Percentiles rank a stretch among this genome's conserved stretches.
phyloP scores from a whole-genome alignment of 192 early-diverging fungal genomes.

The Coemansia sp. region DNA sequence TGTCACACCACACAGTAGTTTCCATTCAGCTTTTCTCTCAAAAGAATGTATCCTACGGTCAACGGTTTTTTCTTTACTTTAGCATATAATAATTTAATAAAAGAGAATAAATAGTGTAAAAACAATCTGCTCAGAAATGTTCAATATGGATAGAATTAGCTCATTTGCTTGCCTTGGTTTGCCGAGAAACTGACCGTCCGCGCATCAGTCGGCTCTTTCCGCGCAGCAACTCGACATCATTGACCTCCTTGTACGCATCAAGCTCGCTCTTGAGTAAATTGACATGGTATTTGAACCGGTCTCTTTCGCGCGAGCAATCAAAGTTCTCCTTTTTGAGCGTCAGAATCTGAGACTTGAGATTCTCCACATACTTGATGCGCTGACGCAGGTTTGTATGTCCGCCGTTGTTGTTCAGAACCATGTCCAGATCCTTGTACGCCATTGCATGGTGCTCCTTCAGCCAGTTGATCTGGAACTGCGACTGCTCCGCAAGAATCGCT shows the following conservation, averaged over 20 bases:
- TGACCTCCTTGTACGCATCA: conserved; percentile 50
- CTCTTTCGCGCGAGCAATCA: conserved; percentile 33
- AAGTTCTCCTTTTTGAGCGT: conserved; percentile 44
- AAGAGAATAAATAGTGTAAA: too few species aligned
- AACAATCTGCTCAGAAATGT: neutral
- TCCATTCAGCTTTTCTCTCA: too few species aligned
- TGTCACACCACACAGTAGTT: too few species aligned
- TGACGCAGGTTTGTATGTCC: conserved; percentile 49
- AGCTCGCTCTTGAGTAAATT: conserved; percentile 41
- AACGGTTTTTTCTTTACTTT: too few species aligned
- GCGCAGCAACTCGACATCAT: conserved; percentile 26
- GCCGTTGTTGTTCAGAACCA: conserved; percentile 29
- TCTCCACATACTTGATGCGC: conserved; percentile 49
- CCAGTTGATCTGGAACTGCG: conserved; percentile 53
- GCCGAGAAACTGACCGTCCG: conserved; percentile 6
- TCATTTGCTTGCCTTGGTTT: neutral
- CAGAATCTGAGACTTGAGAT: conserved; percentile 44
- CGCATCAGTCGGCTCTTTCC: conserved; percentile 10
- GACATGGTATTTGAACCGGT: conserved; percentile 30
- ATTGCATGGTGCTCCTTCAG: conserved; percentile 50
- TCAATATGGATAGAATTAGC: neutral
- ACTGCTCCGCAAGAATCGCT: conserved; percentile 45
- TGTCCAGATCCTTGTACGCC: conserved; percentile 44
- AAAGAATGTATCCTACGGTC: too few species aligned
- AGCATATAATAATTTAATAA: too few species aligned